A percentile compares a stretch with the other conserved stretches of the same genome.
phyloP scores from a whole-genome alignment of 2,329 filamentous ascomycete genomes.

The Knoxdaviesia capensis region DNA sequence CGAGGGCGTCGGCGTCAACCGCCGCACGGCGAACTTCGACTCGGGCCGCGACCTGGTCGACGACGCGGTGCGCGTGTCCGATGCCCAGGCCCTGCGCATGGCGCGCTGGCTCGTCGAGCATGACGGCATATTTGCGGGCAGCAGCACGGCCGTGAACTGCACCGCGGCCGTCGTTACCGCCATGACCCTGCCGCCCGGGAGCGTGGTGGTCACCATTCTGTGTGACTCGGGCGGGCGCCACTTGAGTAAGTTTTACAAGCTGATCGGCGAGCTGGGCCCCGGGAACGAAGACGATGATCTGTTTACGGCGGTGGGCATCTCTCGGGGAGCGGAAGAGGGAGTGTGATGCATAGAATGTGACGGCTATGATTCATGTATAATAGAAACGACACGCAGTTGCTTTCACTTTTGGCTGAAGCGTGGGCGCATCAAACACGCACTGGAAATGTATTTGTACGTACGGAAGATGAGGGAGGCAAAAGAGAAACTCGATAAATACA shows the following conservation, averaged over 20 bases:
- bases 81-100: slow-evolving; percentile 80
- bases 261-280: slow-evolving; percentile 46
- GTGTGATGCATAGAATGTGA: slow-evolving; percentile 1
- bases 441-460: no score
- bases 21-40: slow-evolving; percentile 86
- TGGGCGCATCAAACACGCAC: no score
- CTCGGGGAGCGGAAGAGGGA: slow-evolving; percentile 4
- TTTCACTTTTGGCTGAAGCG: no score
- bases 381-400: no score
- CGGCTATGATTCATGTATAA: not conserved
- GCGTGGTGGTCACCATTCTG: slow-evolving; percentile 60
- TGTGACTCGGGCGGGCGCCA: slow-evolving; percentile 72
- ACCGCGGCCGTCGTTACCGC: slow-evolving; percentile 56
- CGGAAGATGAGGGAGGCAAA: no score
- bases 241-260: slow-evolving; percentile 69
- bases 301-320: slow-evolving; percentile 27
- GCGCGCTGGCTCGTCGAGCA: slow-evolving; percentile 91
- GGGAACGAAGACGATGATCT: slow-evolving; percentile 36
- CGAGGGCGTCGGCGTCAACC: slow-evolving; percentile 88
- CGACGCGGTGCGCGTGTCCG: slow-evolving; percentile 73
- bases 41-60: slow-evolving; percentile 70
- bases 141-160: slow-evolving; percentile 93
- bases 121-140: slow-evolving; percentile 86
- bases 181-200: slow-evolving; percentile 36
- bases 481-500: no score